These are phyloP conservation scores for Serendipita sp. DNA, from an alignment of 768 basidiomycete genomes.

Conservation along the genomic window DNA sequence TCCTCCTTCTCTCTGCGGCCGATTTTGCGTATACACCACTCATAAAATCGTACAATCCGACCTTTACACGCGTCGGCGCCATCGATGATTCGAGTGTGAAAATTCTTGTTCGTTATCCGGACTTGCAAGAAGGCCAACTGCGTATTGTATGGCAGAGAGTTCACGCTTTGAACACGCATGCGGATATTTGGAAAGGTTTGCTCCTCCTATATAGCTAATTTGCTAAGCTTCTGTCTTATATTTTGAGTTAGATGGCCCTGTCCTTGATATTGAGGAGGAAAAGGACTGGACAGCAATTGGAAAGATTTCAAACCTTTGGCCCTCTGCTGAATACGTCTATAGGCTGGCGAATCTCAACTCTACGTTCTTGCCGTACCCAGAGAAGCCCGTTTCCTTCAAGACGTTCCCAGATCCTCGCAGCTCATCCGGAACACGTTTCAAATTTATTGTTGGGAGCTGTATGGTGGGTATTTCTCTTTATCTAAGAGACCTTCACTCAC, in stretches of 20 bases:
- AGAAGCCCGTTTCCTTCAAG: conserved; percentile 38
- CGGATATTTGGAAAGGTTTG: conserved; percentile 25
- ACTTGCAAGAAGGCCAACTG: conserved; percentile 12
- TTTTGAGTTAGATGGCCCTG: conserved; percentile 40
- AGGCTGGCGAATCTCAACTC: conserved; percentile 25
- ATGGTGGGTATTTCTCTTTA: conserved; percentile 16
- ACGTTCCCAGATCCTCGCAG: conserved; percentile 57
- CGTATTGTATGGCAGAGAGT: conserved; percentile 9
- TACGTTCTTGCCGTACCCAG: conserved; percentile 33
- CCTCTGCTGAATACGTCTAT: conserved; percentile 53
- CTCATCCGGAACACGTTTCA: conserved; percentile 34
- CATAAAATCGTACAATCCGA: conserved; percentile 36
- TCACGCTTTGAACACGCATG: conserved; percentile 11
- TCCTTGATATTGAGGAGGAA: conserved; percentile 25
- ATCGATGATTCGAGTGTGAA: conserved; percentile 48
- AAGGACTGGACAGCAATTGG: conserved; percentile 45
- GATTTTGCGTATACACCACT: conserved; percentile 44
- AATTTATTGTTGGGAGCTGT: conserved; percentile 54
- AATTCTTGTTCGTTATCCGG: conserved; percentile 44
- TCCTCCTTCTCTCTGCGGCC: conserved; percentile 20
- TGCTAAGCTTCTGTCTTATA: conserved; percentile 15
- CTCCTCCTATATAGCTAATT: conserved; percentile 16
- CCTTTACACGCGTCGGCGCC: conserved; percentile 55
- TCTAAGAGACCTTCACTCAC: background rate
- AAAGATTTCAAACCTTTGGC: conserved; percentile 43